A percentile compares a stretch with the other conserved stretches of the same genome.
phyloP scores from a whole-genome alignment of 164 flowering plant genomes.

The Vitis vinifera region ASM3070453v1 NC_081816.1:20607501-20608000 shows the following conservation, averaged over 20 bases:
- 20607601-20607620: constrained; percentile 60
- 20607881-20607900: constrained; percentile 58
- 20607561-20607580: neutral
- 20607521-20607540: neutral
- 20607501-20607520: neutral
- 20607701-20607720: neutral
- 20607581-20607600: neutral
- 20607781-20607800: neutral
- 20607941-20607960: constrained; percentile 79
- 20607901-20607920: constrained; percentile 61
- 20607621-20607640: constrained; percentile 53
- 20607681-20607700: constrained; percentile 41
- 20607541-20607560: neutral
- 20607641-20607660: constrained; percentile 48
- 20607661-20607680: constrained; percentile 96
- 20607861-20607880: constrained; percentile 11
- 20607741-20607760: neutral
- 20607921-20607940: constrained; percentile 82
- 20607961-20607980: constrained; percentile 65
- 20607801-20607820: neutral
- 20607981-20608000: constrained; percentile 80
- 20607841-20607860: neutral
- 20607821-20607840: neutral
- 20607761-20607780: neutral
- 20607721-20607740: neutral